Evolutionary conservation across 2,329 filamentous ascomycete genomes (phyloP), one percentile per base, ranked within the genome.

Genomic region (Trichoderma asperellum): DNA sequence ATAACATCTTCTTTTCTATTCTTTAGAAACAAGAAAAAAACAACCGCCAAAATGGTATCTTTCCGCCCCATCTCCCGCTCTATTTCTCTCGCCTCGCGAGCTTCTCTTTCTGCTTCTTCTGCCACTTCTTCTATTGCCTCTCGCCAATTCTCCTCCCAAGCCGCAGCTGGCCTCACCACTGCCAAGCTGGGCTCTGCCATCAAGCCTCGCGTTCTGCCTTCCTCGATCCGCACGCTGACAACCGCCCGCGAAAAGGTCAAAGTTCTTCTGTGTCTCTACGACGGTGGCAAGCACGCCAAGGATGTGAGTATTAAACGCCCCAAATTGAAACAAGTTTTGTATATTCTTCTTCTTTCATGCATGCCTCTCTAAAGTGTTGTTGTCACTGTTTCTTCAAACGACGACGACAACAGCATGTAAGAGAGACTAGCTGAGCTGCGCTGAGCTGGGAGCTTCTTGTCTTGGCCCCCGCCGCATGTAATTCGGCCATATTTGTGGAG

Each of bases 261-360:
- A 86, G 92, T 97, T 84, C 91, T 97, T 80, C 87, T 94, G 79
- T 92, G 97, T 76, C 88, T 97, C 76, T 97, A 97, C 87, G 94
- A 97, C 83, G 94, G 94, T 81, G 88, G 89, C 80, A 85, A 93
- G 85, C 93, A 97, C 86, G 94, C 94, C 84, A 85, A 92, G 83
- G 87, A 97, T 79, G 93, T 96, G 80, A 81, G 84, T 78, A 32
- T 21, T 37, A 62, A 40, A 32, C 32, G 32, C n/a, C n/a, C 12
- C 14, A 40, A 18, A 4, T 14, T 14, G 2, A 16, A 40, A 40
- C 37, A 40, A 40, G 14, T 5, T n/a, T n/a, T 43, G 40, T 43
- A 43, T n/a, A 43, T 8, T 16, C n/a, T 43, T n/a, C 12, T 8
- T n/a, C 14, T 35, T 55, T 24, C 24, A 24, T 24, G 24, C 10